These are phyloP conservation scores for Fraxinus paxiana DNA, from an alignment of 305 asterid genomes.

Conservation along the genomic window DNA sequence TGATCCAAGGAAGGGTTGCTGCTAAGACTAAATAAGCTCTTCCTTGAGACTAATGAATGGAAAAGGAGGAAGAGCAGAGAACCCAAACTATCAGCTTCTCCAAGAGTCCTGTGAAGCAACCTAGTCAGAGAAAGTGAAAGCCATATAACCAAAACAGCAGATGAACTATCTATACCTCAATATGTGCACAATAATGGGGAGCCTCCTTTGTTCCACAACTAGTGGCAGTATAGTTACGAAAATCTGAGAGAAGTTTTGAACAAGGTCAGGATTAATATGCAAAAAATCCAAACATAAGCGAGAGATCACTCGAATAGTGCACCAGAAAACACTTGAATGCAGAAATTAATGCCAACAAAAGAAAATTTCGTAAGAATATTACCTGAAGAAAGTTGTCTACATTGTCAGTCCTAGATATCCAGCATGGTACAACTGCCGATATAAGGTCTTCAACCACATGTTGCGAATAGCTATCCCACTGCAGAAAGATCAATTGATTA, in stretches of 20 bases:
- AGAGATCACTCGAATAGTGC: neutral
- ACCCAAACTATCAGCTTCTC: conserved; percentile 72
- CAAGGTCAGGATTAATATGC: conserved; percentile 17
- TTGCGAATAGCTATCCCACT: conserved; percentile 89
- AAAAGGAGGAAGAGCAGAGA: conserved; percentile 73
- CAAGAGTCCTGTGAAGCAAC: conserved; percentile 63
- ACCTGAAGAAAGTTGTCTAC: conserved; percentile 77
- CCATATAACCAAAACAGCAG: conserved; percentile 8
- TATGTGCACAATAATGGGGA: conserved; percentile 55
- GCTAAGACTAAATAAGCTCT: conserved; percentile 33
- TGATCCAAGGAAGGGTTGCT: conserved; percentile 39
- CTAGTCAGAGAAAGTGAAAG: conserved; percentile 29
- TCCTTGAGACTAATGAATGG: conserved; percentile 52
- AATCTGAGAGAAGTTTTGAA: conserved; percentile 42
- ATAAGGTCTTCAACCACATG: conserved; percentile 75
- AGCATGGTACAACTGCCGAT: conserved; percentile 79
- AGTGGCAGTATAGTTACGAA: conserved; percentile 70
- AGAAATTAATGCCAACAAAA: neutral
- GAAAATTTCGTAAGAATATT: conserved; percentile 18
- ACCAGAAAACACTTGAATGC: conserved; percentile 11
- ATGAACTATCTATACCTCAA: conserved; percentile 49
- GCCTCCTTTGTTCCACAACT: conserved; percentile 66
- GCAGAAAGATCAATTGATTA: conserved; percentile 28
- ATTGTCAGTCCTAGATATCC: conserved; percentile 59
- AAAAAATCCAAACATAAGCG: neutral